These are phyloP conservation scores for Inga oerstediana DNA, from an alignment of 306 rosid species.

Conservation along the genomic window DNA sequence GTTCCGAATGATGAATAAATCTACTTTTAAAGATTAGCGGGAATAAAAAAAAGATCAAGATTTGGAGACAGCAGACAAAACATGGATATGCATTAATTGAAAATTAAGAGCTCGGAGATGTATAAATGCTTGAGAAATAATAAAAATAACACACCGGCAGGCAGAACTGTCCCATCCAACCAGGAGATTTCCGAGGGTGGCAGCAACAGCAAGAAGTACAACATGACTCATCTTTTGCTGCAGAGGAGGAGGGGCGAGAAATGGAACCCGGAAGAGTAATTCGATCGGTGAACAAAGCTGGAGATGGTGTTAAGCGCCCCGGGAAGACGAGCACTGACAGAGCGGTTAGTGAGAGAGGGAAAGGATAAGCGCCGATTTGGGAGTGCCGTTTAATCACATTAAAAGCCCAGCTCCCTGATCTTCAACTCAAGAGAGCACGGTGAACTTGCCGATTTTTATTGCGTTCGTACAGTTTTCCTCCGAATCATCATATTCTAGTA, in stretches of 20 bases:
- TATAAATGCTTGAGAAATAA: background rate
- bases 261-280: background rate
- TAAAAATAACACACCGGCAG: slow-evolving; percentile 56
- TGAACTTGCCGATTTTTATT: background rate
- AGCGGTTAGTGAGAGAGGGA: background rate
- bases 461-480: background rate
- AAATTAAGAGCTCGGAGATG: no score
- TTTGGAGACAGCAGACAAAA: slow-evolving; percentile 3
- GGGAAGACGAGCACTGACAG: background rate
- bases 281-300: slow-evolving; percentile 6
- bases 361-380: background rate
- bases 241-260: background rate
- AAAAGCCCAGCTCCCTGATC: background rate
- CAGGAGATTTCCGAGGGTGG: slow-evolving; percentile 87
- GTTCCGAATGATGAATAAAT: background rate
- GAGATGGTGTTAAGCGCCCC: background rate
- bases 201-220: slow-evolving; percentile 81
- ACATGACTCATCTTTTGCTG: slow-evolving; percentile 63
- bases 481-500: background rate
- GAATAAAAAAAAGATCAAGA: background rate
- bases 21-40: background rate
- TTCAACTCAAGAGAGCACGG: background rate
- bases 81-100: background rate
- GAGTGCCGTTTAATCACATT: background rate
- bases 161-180: slow-evolving; percentile 99